Conservation (phyloP, 805 yeast genomes). For the Myxozyma neotropica region DNA sequence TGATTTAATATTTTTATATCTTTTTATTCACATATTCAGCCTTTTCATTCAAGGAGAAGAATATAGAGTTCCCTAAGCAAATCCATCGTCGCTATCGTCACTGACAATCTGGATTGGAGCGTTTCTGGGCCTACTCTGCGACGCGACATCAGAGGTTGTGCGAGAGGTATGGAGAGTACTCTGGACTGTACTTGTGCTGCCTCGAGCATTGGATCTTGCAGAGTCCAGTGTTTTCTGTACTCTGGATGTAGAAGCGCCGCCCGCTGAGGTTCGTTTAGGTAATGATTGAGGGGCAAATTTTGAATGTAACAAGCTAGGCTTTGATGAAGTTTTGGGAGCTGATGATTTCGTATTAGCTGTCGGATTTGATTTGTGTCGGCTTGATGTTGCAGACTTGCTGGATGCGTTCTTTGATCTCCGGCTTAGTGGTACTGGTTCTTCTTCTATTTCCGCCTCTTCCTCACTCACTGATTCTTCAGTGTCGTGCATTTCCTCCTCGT, state of each 20-base stretch:
- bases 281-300: not conserved
- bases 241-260: not conserved
- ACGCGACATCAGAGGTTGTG: not conserved
- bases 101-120: constrained; percentile 17
- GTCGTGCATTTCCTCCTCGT: constrained; percentile 1
- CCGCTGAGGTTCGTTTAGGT: not conserved
- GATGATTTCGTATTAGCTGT: not conserved
- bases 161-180: not conserved
- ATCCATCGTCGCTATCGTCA: constrained; percentile 33
- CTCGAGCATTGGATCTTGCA: not conserved
- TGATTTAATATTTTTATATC: too few species aligned
- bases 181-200: not conserved
- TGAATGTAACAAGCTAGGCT: not conserved
- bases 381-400: too few species aligned
- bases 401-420: not conserved
- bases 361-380: too few species aligned
- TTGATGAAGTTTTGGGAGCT: not conserved
- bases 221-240: not conserved
- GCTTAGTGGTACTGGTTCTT: not conserved
- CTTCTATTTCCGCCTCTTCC: not conserved
- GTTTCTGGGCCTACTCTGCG: constrained; percentile 1
- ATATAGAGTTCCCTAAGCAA: too few species aligned
- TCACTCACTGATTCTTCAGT: not conserved
- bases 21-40: too few species aligned
- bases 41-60: too few species aligned